phyloP scores from a whole-genome alignment of 177 flowering plant species.

The Telopea speciosissima region DNA sequence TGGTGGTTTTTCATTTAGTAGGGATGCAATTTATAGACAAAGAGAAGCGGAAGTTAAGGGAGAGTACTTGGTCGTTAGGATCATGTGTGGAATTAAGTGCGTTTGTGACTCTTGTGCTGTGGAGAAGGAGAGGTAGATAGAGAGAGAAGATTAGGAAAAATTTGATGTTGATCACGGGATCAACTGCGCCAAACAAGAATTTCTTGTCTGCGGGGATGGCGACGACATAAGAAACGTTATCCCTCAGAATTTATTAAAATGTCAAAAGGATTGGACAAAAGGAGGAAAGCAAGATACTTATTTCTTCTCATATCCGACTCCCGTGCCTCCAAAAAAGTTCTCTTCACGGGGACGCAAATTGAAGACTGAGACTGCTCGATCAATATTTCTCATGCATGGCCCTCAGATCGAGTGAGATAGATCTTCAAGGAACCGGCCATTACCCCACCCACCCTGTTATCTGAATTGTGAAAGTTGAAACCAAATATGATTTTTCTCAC shows the following conservation, averaged over 20 bases:
- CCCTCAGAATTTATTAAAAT: not conserved
- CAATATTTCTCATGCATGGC: too few relatives aligned
- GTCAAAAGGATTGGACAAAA: too few relatives aligned
- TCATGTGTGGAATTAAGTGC: not conserved
- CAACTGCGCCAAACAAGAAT: constrained; percentile 37
- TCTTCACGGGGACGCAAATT: too few relatives aligned
- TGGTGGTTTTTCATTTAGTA: not conserved
- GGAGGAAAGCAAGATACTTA: too few relatives aligned
- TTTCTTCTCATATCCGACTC: too few relatives aligned
- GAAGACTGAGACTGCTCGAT: too few relatives aligned
- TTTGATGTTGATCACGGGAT: constrained; percentile 39
- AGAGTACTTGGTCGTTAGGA: constrained; percentile 27
- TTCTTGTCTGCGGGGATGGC: not conserved
- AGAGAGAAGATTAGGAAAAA: not conserved
- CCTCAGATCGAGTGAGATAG: too few relatives aligned
- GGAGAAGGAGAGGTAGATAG: constrained; percentile 3
- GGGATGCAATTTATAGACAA: constrained; percentile 14
- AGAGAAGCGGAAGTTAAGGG: constrained; percentile 15
- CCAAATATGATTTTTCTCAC: too few relatives aligned
- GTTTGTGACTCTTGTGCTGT: not conserved
- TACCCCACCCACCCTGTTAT: too few relatives aligned
- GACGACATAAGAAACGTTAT: not conserved
- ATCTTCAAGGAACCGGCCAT: too few relatives aligned
- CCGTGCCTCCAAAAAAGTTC: too few relatives aligned
- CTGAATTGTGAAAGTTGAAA: too few relatives aligned